Percentiles rank a stretch among this genome's conserved stretches.
These are phyloP conservation scores for Acephala macrosclerotiorum DNA, from an alignment of 2,329 filamentous ascomycete species.

Conservation along the genomic window DNA sequence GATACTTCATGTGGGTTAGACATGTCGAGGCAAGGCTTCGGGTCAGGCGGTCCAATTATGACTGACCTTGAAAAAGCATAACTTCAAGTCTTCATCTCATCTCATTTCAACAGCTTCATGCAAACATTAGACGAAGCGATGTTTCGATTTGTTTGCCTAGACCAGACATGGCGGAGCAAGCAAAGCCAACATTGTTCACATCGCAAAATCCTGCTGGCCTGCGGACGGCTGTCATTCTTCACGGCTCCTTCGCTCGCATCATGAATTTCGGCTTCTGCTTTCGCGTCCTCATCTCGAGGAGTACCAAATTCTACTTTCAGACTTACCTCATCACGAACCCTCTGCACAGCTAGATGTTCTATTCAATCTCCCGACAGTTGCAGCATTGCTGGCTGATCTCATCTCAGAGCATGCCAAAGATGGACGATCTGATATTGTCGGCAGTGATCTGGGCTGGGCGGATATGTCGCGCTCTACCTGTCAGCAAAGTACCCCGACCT, in stretches of 20 bases:
- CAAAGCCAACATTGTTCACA: neutral
- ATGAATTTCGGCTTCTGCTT: neutral
- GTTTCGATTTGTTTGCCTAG: neutral
- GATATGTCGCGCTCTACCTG: neutral
- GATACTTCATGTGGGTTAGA: neutral
- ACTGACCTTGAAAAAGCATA: neutral
- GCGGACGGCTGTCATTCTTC: neutral
- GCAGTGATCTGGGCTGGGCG: neutral
- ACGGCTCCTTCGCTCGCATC: neutral
- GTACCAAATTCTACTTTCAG: neutral
- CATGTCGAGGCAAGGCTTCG: neutral
- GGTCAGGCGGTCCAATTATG: neutral
- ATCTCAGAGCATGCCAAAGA: neutral
- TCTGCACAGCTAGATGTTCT: neutral
- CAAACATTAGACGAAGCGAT: neutral
- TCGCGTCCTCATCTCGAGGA: neutral
- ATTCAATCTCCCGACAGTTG: neutral
- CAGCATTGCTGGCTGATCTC: neutral
- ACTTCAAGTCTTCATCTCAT: neutral
- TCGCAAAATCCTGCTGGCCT: neutral
- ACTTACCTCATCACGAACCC: neutral
- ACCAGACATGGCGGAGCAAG: neutral
- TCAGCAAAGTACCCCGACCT: neutral
- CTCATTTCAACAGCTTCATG: neutral
- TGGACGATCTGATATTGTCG: neutral